Conservation (phyloP, 805 yeast species). For the Candida morakotiae region DNA sequence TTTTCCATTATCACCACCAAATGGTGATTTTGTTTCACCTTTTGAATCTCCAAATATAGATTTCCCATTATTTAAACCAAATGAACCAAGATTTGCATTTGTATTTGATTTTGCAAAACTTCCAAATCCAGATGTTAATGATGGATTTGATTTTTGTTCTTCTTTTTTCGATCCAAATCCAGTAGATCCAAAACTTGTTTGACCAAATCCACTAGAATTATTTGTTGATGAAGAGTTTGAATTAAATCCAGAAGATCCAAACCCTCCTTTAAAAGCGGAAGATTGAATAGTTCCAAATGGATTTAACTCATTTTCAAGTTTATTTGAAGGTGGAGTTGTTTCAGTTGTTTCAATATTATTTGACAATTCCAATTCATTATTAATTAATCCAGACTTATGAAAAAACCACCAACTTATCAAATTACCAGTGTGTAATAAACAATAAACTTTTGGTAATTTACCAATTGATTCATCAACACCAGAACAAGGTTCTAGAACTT, state of each 20-base stretch:
- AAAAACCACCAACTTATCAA: slow-evolving; percentile 64
- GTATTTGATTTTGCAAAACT: slow-evolving; percentile 1
- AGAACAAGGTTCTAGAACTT: slow-evolving; percentile 49
- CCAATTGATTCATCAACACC: slow-evolving; percentile 57
- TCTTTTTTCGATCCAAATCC: slow-evolving; percentile 1
- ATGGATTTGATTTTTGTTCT: slow-evolving; percentile 4
- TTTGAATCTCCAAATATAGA: slow-evolving; percentile 5
- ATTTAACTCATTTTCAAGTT: neutral
- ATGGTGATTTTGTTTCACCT: slow-evolving; percentile 10
- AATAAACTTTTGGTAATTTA: slow-evolving; percentile 58
- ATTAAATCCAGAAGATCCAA: slow-evolving; percentile 11
- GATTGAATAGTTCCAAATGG: slow-evolving; percentile 16
- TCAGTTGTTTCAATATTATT: neutral
- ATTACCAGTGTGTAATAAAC: slow-evolving; percentile 59
- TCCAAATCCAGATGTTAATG: slow-evolving; percentile 5
- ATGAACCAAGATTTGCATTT: slow-evolving; percentile 2
- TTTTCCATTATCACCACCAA: slow-evolving; percentile 8
- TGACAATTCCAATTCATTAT: slow-evolving; percentile 18
- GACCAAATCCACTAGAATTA: slow-evolving; percentile 12
- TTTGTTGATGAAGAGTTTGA: slow-evolving; percentile 10
- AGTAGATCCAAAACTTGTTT: slow-evolving; percentile 6
- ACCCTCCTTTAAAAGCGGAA: slow-evolving; percentile 10
- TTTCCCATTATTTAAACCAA: slow-evolving; percentile 6
- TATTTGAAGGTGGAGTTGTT: neutral
- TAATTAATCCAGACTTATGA: slow-evolving; percentile 48